phyloP scores from a whole-genome alignment of 169 alveolate genomes.

The Besnoitia besnoiti region DNA sequence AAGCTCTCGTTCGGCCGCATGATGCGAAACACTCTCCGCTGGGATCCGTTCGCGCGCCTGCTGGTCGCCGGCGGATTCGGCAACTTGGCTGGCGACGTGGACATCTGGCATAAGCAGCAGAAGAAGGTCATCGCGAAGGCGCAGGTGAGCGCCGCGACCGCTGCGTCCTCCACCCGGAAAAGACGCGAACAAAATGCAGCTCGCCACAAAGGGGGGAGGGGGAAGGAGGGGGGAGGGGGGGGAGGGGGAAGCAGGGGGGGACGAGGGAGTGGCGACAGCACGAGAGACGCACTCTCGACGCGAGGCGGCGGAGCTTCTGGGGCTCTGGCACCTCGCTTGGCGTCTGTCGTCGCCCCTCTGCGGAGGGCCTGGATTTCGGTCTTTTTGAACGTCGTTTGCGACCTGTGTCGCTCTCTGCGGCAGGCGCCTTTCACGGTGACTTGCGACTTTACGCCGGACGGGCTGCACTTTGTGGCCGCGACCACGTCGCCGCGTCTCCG shows the following conservation, averaged over 20 bases:
- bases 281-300: no score
- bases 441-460: conserved; percentile 48
- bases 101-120: conserved; percentile 44
- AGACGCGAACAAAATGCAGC: background rate
- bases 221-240: background rate
- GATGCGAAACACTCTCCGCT: conserved; percentile 47
- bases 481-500: conserved; percentile 58
- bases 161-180: no score
- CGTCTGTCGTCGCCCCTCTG: no score
- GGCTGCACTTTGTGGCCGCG: conserved; percentile 31
- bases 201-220: background rate
- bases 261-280: no score
- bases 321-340: no score
- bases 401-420: no score
- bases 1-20: conserved; percentile 47
- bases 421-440: conserved; percentile 14
- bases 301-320: no score
- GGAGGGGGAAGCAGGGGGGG: background rate
- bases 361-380: no score
- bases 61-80: conserved; percentile 62
- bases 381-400: no score
- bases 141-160: background rate
- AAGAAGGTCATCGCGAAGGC: conserved; percentile 13
- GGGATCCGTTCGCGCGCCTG: conserved; percentile 59
- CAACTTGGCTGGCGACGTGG: conserved; percentile 61